Percentiles rank a stretch among this genome's conserved stretches.
Evolutionary conservation across 108 stramenopile genomes (phyloP).

Genomic region (Nitzschia putrida): DNA sequence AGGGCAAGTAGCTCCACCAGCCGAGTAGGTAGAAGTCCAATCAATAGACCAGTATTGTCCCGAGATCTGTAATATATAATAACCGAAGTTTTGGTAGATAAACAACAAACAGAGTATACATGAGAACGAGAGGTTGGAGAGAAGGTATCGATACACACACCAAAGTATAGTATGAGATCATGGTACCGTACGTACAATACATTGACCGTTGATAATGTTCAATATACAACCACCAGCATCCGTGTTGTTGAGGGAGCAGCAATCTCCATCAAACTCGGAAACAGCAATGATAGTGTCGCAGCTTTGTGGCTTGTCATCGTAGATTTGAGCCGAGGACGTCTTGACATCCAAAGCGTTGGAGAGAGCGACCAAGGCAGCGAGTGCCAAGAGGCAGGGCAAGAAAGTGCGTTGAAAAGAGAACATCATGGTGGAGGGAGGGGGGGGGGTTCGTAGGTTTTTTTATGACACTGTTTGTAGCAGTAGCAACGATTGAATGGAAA

Average conservation of each 20-base stretch:
- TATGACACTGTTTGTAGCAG: too few relatives aligned
- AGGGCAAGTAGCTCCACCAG: constrained; percentile 16
- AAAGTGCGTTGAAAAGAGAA: too few relatives aligned
- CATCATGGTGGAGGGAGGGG: too few relatives aligned
- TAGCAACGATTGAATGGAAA: too few relatives aligned
- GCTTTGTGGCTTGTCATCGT: neutral
- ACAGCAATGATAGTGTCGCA: constrained; percentile 20
- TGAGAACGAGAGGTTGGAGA: neutral
- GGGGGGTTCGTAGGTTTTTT: too few relatives aligned
- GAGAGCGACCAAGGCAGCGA: neutral
- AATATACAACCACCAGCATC: constrained; percentile 19
- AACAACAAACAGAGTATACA: neutral
- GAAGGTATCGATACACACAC: neutral
- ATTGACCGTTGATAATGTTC: constrained; percentile 28
- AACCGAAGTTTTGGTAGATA: neutral
- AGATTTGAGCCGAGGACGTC: constrained; percentile 1
- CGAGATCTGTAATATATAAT: neutral
- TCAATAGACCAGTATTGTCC: constrained; percentile 24
- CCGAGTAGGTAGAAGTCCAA: constrained; percentile 15
- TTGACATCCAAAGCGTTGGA: neutral
- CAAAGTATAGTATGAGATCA: neutral
- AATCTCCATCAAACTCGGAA: constrained; percentile 23
- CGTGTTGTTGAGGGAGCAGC: constrained; percentile 26
- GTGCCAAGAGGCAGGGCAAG: neutral
- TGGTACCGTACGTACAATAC: constrained; percentile 11